Conservation (phyloP, 108 stramenopile genomes). For the Skeletonema tropicum region DNA sequence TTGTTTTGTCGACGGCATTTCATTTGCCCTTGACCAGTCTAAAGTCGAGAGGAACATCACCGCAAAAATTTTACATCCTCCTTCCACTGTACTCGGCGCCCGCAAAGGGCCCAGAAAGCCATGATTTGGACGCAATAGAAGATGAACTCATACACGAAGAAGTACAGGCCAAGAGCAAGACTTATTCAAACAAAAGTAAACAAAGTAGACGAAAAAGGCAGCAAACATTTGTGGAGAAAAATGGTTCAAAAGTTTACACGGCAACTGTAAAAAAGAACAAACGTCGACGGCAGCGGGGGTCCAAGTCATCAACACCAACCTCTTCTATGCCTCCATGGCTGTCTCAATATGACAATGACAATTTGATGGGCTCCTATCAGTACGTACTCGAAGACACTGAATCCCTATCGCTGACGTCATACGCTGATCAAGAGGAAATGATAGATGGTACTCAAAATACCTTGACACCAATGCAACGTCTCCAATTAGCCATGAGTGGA, state of each 20-base stretch:
- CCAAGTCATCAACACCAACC: background rate
- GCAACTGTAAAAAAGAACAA: background rate
- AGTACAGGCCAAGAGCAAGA: background rate
- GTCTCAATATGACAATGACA: conserved; percentile 34
- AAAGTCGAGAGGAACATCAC: background rate
- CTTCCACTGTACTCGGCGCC: background rate
- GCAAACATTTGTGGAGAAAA: background rate
- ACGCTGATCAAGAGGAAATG: background rate
- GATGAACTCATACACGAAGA: conserved; percentile 2
- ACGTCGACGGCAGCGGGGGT: background rate
- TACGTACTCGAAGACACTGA: background rate
- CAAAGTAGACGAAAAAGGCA: background rate
- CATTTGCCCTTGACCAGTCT: background rate
- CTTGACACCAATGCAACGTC: conserved; percentile 21
- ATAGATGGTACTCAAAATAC: conserved; percentile 1
- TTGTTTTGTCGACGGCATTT: background rate
- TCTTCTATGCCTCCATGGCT: conserved; percentile 37
- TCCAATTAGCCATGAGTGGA: conserved; percentile 31
- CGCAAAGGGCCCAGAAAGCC: background rate
- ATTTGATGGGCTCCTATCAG: conserved; percentile 15
- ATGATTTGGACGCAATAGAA: conserved; percentile 8
- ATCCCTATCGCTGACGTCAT: background rate
- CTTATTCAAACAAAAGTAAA: background rate
- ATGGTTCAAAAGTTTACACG: background rate
- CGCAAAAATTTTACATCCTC: background rate